Percentiles rank a stretch among this genome's conserved stretches.
Conservation (phyloP, 768 basidiomycete genomes). For the Xanthoconium purpureum region DNA sequence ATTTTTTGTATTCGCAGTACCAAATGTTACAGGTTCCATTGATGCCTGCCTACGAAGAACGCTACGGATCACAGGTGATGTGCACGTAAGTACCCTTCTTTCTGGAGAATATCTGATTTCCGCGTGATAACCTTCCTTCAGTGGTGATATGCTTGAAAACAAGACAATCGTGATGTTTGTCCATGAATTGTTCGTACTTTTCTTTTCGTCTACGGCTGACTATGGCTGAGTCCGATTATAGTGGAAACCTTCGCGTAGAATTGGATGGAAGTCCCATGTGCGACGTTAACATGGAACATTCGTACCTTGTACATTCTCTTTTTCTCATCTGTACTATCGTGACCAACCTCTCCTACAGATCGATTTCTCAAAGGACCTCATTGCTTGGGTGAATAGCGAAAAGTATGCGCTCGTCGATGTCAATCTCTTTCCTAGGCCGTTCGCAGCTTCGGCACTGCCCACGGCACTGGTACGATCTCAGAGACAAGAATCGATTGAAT, state of each 20-base stretch:
- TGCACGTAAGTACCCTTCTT: slow-evolving; percentile 71
- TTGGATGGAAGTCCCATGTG: slow-evolving; percentile 69
- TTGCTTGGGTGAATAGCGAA: slow-evolving; percentile 69
- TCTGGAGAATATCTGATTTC: background rate
- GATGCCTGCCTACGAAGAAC: slow-evolving; percentile 62
- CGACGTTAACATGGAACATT: slow-evolving; percentile 74
- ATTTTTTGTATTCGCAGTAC: slow-evolving; percentile 73
- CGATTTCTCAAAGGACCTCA: slow-evolving; percentile 76
- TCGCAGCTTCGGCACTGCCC: slow-evolving; percentile 24
- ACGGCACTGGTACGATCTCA: slow-evolving; percentile 31
- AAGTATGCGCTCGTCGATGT: slow-evolving; percentile 80
- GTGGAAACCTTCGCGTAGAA: slow-evolving; percentile 86
- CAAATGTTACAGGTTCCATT: slow-evolving; percentile 82
- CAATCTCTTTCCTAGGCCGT: slow-evolving; percentile 73
- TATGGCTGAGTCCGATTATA: slow-evolving; percentile 29
- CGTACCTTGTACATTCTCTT: slow-evolving; percentile 64
- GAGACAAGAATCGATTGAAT: background rate
- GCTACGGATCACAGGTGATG: slow-evolving; percentile 80
- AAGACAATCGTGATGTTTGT: slow-evolving; percentile 80
- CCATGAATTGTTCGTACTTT: slow-evolving; percentile 83
- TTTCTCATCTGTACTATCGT: background rate
- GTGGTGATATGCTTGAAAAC: slow-evolving; percentile 74
- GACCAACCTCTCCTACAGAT: slow-evolving; percentile 51
- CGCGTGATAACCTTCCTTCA: slow-evolving; percentile 30
- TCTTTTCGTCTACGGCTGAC: background rate